Evolutionary conservation across 1,284 basidiomycete species (phyloP), one percentile per base, ranked within the genome.

Genomic region (Fereydounia khargensis): DNA sequence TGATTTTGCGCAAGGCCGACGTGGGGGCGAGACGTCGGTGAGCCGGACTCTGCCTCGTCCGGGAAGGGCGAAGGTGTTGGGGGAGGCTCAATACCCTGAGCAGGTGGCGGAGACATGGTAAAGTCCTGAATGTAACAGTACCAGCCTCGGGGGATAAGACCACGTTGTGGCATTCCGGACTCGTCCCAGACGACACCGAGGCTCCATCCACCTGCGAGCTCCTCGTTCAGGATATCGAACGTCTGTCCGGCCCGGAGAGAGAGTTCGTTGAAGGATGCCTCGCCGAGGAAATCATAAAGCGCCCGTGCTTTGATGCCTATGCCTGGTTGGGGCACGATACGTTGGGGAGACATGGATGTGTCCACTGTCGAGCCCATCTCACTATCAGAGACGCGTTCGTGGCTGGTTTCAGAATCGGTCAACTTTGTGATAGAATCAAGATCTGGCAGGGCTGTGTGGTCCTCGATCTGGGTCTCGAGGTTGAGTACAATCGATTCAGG

Each of bases 151-250:
- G 67, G 67, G 25, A 70, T 57, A 11, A 70, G 50, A 8, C 67
- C 67, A 6, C 58, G 36, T 6, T 39, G 48, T 1, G 58, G 58
- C n/a, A 49, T 27, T n/a, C 42, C 56, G 3, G 54, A 23, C 6
- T 50, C 47, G 14, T 45, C 56, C 45, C 54, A 48, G 0, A 65
- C 51, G 10, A 63, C 18, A 8, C 55, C 67, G 1, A 70, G 45
- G 50, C 65, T 66, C 67, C 67, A 70, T 4, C 67, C 67, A 6
- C 56, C 65, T 6, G 54, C 53, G 1, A 70, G 46, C 22, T 65
- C 39, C 37, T 65, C 61, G 22, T 63, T 65, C 40, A 70, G 38
- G 27, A 70, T 56, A 27, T 70, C 59, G 17, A 70, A 70, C 1
- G 39, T 35, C 40, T 68, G 52, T 0, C 65, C 67, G 1, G 67